phyloP scores from a whole-genome alignment of 495 filamentous ascomycete species.

The Tirmania nivea region DNA sequence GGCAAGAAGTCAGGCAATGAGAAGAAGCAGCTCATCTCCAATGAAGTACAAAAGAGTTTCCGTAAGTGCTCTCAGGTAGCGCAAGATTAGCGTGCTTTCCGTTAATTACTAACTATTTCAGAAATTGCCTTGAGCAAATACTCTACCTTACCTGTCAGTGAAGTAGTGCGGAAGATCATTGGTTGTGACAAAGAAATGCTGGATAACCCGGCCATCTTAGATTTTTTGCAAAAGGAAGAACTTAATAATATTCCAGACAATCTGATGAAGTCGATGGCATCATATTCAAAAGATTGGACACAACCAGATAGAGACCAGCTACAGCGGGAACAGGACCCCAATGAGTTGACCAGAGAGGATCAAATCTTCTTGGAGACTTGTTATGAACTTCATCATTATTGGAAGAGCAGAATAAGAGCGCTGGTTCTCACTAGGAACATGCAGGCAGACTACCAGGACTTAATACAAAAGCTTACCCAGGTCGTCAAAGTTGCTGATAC shows the following conservation, averaged over 20 bases:
- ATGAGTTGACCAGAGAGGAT: conserved; percentile 78
- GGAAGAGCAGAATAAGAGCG: conserved; percentile 91
- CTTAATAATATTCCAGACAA: conserved; percentile 83
- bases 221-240: conserved; percentile 82
- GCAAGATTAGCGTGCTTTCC: not conserved
- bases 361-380: conserved; percentile 86
- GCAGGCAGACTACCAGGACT: conserved; percentile 78
- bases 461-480: conserved; percentile 57
- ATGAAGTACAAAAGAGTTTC: conserved; percentile 74
- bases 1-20: conserved; percentile 46
- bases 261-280: conserved; percentile 69
- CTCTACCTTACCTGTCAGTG: conserved; percentile 55
- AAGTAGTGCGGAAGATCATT: conserved; percentile 77
- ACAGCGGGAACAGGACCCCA: conserved; percentile 66
- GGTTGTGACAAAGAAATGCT: conserved; percentile 83
- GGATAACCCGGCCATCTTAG: conserved; percentile 89
- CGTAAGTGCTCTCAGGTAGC: conserved; percentile 25
- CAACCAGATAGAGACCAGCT: conserved; percentile 61
- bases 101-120: conserved; percentile 12
- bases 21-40: conserved; percentile 92
- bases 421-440: conserved; percentile 65
- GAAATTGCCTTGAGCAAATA: conserved; percentile 86
- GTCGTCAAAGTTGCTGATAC: conserved; percentile 74
- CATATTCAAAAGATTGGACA: conserved; percentile 92
- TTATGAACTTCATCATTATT: conserved; percentile 92